These are phyloP conservation scores for Metschnikowia hibisci DNA, from an alignment of 805 yeast genomes.

Conservation along the genomic window DNA sequence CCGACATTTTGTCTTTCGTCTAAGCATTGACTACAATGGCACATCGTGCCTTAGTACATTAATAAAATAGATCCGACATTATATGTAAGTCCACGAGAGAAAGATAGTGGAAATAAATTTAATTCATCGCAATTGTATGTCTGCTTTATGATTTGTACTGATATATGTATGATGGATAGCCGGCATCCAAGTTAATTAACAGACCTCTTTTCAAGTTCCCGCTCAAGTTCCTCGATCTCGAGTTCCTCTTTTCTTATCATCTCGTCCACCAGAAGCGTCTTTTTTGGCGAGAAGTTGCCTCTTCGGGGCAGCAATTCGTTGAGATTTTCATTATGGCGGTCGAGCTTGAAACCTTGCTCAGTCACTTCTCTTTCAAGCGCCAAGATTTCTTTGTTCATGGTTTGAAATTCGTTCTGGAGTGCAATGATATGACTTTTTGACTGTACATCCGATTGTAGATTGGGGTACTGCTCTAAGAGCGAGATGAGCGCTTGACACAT, in stretches of 20 bases:
- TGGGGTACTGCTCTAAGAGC: conserved; percentile 10
- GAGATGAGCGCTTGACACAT: conserved; percentile 27
- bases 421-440: conserved; percentile 1
- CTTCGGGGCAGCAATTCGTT: conserved; percentile 22
- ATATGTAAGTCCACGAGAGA: no score
- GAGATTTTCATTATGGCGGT: conserved; percentile 25
- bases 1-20: conserved; percentile 84
- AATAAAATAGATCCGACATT: conserved; percentile 2
- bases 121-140: no score
- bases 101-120: not conserved
- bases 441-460: conserved; percentile 1
- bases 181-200: conserved; percentile 1
- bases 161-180: not conserved
- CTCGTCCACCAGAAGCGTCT: conserved; percentile 29
- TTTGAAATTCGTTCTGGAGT: conserved; percentile 32
- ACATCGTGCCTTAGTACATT: not conserved
- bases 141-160: no score
- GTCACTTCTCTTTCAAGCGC: conserved; percentile 42
- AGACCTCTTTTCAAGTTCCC: conserved; percentile 22
- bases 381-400: conserved; percentile 35
- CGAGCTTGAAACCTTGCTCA: conserved; percentile 40
- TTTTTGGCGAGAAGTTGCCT: conserved; percentile 7
- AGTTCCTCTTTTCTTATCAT: conserved; percentile 43
- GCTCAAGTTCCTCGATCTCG: conserved; percentile 43
- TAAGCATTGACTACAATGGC: conserved; percentile 15